Percentiles rank a stretch among this genome's conserved stretches.
phyloP scores from a whole-genome alignment of 2,329 filamentous ascomycete species.

The Trichoderma citrinoviride region DNA sequence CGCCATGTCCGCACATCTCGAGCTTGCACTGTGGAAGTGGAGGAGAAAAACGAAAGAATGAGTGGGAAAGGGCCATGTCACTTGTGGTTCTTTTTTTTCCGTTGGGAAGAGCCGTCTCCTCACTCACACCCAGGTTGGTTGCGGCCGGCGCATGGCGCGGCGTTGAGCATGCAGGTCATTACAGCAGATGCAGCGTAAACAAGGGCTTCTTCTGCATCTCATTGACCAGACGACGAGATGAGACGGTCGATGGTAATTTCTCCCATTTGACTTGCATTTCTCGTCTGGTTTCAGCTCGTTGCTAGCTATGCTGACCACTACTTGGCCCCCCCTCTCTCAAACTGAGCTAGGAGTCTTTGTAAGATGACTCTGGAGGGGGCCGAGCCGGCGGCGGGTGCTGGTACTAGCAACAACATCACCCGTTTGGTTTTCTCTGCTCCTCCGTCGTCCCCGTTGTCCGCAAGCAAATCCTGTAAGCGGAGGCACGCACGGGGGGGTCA shows the following conservation, averaged over 20 bases:
- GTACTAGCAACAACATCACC: neutral
- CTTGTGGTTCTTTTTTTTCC: neutral
- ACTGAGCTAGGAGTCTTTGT: conserved; percentile 2
- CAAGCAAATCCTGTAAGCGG: conserved; percentile 14
- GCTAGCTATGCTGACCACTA: conserved; percentile 14
- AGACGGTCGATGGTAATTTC: conserved; percentile 16
- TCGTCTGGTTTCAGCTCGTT: conserved; percentile 19
- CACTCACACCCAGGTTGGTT: conserved; percentile 11
- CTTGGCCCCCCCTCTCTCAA: neutral
- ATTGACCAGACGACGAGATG: conserved; percentile 23
- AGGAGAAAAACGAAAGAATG: neutral
- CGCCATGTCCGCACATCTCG: conserved; percentile 11
- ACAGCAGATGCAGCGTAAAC: conserved; percentile 18
- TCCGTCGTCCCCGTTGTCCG: neutral
- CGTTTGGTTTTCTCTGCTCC: neutral
- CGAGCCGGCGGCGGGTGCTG: conserved; percentile 6
- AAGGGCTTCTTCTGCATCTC: conserved; percentile 18
- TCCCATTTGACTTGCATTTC: conserved; percentile 5
- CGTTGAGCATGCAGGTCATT: conserved; percentile 22
- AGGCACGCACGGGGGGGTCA: conserved; percentile 21
- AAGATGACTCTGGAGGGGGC: conserved; percentile 10
- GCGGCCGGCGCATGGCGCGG: conserved; percentile 15
- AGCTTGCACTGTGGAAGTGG: conserved; percentile 21
- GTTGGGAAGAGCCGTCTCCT: neutral
- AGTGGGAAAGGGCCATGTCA: neutral